Evolutionary conservation across 176 grass and related monocot genomes (phyloP), one percentile per base, ranked within the genome.

Genomic region (Otatea glauca): DNA sequence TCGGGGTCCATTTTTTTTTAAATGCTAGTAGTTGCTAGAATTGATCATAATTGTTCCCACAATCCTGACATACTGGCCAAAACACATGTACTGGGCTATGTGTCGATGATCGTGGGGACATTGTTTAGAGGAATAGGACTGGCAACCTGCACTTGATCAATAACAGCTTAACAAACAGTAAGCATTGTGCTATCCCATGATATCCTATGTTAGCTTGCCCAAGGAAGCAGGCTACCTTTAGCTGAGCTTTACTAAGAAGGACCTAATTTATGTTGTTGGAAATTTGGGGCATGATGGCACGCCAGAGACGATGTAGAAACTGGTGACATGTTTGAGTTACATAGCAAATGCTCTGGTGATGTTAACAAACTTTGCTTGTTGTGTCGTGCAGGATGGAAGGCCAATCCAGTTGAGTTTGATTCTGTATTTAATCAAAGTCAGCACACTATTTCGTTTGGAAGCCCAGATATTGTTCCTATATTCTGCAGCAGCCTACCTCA

Each of bases 401-500:
- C 92, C 37, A 98, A 98, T 72, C 95, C 95, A 15, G 95, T 98
- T 29, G 91, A 98, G 87, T 98, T 98, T 90, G 95, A 98, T 89
- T 98, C 95, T 6, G 91, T 98, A 75, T 98, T 98, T 87, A 93
- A 98, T 86, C 92, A 65, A 71, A 94, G 91, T 72, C 79, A 87
- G 9, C 91, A 98, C 42, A 98, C 89, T 34, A 88, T 94, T 69
- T 88, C 95, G 13, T 98, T 85, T 43, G 91, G 92, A 20, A 98
- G 95, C 88, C 95, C 92, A 65, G 92, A 98, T 71, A 98, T 98
- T 73, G 91, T 98, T 89, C 91, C 95, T 67, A 94, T 94, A 88
- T 98, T 98, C 85, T 98, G 95, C 64, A 89, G 90, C 82, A 91
- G 53, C 63, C 15, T 97, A 73, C 79, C 89, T 81, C 92, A 93